Evolutionary conservation across 1,139 yeast species (phyloP).

Genomic region (Yamadazyma kanchanaburiensis): DNA sequence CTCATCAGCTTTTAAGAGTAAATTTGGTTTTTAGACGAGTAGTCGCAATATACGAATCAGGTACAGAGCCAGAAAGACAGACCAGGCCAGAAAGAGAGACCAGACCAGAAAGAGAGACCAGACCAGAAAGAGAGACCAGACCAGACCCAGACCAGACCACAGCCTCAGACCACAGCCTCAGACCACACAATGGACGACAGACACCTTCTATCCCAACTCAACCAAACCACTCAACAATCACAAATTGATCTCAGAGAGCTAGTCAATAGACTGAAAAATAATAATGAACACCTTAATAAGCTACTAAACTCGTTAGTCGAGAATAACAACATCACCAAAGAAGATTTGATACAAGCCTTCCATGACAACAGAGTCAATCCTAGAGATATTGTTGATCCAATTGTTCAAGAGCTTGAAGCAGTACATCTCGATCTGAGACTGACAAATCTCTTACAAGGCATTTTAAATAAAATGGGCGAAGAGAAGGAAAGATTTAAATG

Average conservation of each 20-base stretch:
- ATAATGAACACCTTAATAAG: slow-evolving; percentile 36
- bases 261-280: slow-evolving; percentile 39
- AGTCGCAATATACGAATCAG: slow-evolving; percentile 1
- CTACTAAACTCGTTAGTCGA: slow-evolving; percentile 30
- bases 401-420: slow-evolving; percentile 22
- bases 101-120: no score
- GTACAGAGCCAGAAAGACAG: background rate
- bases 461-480: slow-evolving; percentile 10
- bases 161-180: no score
- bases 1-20: slow-evolving; percentile 49
- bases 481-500: slow-evolving; percentile 4
- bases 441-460: slow-evolving; percentile 16
- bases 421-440: slow-evolving; percentile 21
- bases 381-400: slow-evolving; percentile 22
- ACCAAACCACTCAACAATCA: slow-evolving; percentile 35
- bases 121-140: no score
- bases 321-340: slow-evolving; percentile 19
- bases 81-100: background rate
- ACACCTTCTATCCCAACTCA: no score
- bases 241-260: slow-evolving; percentile 35
- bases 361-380: slow-evolving; percentile 10
- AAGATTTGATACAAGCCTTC: slow-evolving; percentile 14
- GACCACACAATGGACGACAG: no score
- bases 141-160: background rate
- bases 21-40: slow-evolving; percentile 43